A percentile compares a stretch with the other conserved stretches of the same genome.
Conservation (phyloP, 495 filamentous ascomycete genomes). For the Bathelium albidoporum region DNA sequence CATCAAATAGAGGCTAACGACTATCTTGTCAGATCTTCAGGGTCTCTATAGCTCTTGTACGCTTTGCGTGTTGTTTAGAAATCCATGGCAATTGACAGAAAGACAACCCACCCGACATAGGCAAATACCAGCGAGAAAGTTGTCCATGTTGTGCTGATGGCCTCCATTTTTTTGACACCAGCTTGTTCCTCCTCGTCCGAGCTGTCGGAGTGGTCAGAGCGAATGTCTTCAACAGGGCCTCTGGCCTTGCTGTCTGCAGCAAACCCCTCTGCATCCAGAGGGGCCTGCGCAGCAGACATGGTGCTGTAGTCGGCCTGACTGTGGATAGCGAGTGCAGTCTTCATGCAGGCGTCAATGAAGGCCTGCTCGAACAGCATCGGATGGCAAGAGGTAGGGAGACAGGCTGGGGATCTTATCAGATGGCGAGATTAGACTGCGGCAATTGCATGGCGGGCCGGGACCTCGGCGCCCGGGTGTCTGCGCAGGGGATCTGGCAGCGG, state of each 20-base stretch:
- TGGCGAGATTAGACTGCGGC: neutral
- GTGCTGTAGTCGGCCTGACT: neutral
- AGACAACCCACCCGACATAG: conserved; percentile 42
- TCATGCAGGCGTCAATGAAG: neutral
- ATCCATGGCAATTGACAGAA: neutral
- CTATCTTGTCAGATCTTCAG: neutral
- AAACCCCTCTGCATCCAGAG: neutral
- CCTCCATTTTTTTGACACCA: conserved; percentile 47
- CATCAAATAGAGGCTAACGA: conserved; percentile 30
- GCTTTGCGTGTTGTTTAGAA: neutral
- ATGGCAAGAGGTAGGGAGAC: neutral
- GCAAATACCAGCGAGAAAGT: conserved; percentile 41
- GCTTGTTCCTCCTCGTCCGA: conserved; percentile 38
- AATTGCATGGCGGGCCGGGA: too few relatives aligned
- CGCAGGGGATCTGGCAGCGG: too few relatives aligned
- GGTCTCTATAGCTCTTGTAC: neutral
- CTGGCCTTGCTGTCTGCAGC: neutral
- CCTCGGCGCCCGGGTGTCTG: too few relatives aligned
- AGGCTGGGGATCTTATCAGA: conserved; percentile 5
- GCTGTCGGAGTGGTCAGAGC: conserved; percentile 11
- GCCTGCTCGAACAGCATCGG: conserved; percentile 1
- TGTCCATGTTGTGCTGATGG: conserved; percentile 48
- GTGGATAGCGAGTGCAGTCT: neutral
- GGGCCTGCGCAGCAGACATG: neutral
- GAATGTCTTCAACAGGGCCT: conserved; percentile 10